Evolutionary conservation across 495 filamentous ascomycete species (phyloP).

Genomic region (Gamarada debralockiae): DNA sequence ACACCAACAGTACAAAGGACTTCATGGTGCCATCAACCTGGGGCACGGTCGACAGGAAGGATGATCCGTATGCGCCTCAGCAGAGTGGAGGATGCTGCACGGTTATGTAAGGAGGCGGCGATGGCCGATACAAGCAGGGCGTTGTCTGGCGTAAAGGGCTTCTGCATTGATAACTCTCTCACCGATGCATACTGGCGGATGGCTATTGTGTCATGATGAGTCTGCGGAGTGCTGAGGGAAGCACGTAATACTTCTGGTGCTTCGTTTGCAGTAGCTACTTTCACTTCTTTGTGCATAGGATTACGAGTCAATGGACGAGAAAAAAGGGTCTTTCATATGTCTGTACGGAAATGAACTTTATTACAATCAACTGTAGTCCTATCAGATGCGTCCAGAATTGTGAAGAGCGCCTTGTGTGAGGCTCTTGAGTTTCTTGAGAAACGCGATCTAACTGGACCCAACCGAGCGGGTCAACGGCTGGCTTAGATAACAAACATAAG

Average conservation of each 20-base stretch:
- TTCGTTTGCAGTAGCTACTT: neutral
- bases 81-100: constrained; percentile 87
- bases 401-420: too few species aligned
- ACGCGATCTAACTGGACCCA: too few species aligned
- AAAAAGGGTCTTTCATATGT: too few species aligned
- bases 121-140: neutral
- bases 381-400: too few species aligned
- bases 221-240: too few species aligned
- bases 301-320: too few species aligned
- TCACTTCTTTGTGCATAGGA: constrained; percentile 5
- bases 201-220: neutral
- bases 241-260: constrained; percentile 6
- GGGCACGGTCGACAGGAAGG: constrained; percentile 88
- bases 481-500: too few species aligned
- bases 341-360: too few species aligned
- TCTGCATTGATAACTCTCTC: neutral
- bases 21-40: constrained; percentile 98
- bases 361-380: too few species aligned
- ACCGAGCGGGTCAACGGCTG: too few species aligned
- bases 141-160: constrained; percentile 2
- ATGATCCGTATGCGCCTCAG: constrained; percentile 95
- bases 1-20: constrained; percentile 93
- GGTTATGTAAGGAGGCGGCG: constrained; percentile 64
- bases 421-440: too few species aligned
- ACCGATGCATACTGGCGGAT: neutral